Evolutionary conservation across 768 basidiomycete genomes (phyloP).

Genomic region (Boletus pseudo-olivaceus): DNA sequence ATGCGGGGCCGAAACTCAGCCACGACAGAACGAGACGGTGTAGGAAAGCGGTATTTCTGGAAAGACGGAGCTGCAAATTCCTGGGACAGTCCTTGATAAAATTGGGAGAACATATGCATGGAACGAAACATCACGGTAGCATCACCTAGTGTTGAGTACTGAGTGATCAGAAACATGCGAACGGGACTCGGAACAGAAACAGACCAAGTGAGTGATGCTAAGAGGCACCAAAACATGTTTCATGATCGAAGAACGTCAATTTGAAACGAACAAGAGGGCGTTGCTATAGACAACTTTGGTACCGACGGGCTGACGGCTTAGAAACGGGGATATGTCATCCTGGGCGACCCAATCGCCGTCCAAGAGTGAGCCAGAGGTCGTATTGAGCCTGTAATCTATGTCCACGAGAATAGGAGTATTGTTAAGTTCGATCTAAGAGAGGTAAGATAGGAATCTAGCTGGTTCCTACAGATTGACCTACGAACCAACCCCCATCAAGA

Average conservation of each 20-base stretch:
- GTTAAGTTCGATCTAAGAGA: conserved; percentile 11
- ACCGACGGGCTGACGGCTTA: conserved; percentile 1
- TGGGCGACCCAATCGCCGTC: conserved; percentile 16
- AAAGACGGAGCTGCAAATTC: conserved; percentile 13
- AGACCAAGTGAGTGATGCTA: conserved; percentile 32
- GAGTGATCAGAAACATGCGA: neutral
- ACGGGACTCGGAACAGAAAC: neutral
- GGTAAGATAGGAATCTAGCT: neutral
- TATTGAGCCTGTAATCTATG: conserved; percentile 1
- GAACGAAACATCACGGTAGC: conserved; percentile 21
- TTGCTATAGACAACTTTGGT: neutral
- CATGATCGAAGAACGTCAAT: conserved; percentile 13
- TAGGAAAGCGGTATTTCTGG: conserved; percentile 14
- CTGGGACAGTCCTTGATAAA: conserved; percentile 18
- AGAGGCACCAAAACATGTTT: conserved; percentile 25
- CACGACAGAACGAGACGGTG: conserved; percentile 5
- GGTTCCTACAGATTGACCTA: neutral
- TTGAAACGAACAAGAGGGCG: conserved; percentile 21
- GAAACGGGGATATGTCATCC: conserved; percentile 5
- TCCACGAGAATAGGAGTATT: conserved; percentile 12
- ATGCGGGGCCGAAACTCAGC: conserved; percentile 13
- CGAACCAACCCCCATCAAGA: conserved; percentile 8
- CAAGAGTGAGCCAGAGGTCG: neutral
- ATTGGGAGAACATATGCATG: conserved; percentile 23
- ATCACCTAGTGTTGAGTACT: conserved; percentile 18